Conservation (phyloP, 2,329 filamentous ascomycete genomes). For the Fusarium scirpi region DNA sequence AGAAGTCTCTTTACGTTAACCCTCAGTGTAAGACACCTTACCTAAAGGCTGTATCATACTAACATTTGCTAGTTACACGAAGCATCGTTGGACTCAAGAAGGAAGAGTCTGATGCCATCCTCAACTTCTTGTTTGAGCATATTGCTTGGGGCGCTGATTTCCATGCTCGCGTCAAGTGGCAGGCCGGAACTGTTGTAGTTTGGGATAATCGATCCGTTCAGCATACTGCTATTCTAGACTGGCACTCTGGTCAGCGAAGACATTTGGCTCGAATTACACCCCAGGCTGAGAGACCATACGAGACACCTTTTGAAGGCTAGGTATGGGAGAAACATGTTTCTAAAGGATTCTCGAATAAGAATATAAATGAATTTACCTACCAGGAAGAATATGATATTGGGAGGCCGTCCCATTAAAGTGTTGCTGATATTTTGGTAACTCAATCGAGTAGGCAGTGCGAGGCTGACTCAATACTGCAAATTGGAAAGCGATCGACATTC, state of each 20-base stretch:
- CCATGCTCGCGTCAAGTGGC: slow-evolving; percentile 81
- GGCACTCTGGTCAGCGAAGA: slow-evolving; percentile 81
- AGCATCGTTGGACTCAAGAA: slow-evolving; percentile 86
- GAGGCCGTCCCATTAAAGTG: neutral
- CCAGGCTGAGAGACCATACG: slow-evolving; percentile 81
- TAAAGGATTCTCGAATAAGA: neutral
- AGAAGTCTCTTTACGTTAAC: slow-evolving; percentile 87
- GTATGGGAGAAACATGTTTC: neutral
- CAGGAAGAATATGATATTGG: neutral
- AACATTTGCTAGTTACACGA: slow-evolving; percentile 72
- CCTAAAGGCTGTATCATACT: neutral
- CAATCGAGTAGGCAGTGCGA: neutral
- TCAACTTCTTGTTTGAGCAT: slow-evolving; percentile 76
- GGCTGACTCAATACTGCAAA: neutral
- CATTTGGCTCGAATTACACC: slow-evolving; percentile 87
- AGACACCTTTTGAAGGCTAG: slow-evolving; percentile 66
- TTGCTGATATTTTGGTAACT: neutral
- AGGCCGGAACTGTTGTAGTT: slow-evolving; percentile 81
- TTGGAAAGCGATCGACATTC: neutral
- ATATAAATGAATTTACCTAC: too few species aligned
- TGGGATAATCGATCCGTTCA: slow-evolving; percentile 88
- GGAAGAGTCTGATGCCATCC: slow-evolving; percentile 82
- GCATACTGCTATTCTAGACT: slow-evolving; percentile 84
- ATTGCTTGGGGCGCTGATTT: slow-evolving; percentile 70
- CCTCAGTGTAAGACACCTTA: slow-evolving; percentile 74